Conservation (phyloP, 2,329 filamentous ascomycete species). For the Immersiporthe knoxdaviesiana region DNA sequence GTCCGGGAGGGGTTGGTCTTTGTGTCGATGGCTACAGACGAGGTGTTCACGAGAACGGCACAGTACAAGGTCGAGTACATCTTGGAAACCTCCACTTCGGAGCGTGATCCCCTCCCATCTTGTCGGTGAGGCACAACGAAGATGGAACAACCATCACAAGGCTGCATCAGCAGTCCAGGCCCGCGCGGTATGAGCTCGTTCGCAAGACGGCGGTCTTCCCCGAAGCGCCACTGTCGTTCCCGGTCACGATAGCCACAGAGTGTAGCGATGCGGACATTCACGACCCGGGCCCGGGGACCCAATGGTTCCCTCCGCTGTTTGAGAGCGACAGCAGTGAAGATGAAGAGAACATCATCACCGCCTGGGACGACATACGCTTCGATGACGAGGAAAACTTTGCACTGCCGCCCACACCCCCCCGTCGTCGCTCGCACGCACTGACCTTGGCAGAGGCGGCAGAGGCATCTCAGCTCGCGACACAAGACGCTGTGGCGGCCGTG, state of each 20-base stretch:
- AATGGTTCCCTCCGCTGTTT: constrained; percentile 58
- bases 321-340: constrained; percentile 52
- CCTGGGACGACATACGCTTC: constrained; percentile 40
- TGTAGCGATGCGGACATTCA: constrained; percentile 64
- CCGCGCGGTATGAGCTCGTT: constrained; percentile 47
- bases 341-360: constrained; percentile 35
- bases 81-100: constrained; percentile 31
- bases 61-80: constrained; percentile 75
- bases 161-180: constrained; percentile 44
- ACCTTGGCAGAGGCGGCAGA: constrained; percentile 47
- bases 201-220: constrained; percentile 28
- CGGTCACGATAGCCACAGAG: constrained; percentile 46
- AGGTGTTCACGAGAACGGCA: constrained; percentile 72
- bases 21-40: constrained; percentile 81
- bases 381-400: constrained; percentile 33
- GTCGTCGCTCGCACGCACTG: constrained; percentile 35
- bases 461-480: constrained; percentile 56
- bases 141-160: constrained; percentile 53
- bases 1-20: constrained; percentile 93
- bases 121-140: constrained; percentile 57
- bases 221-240: constrained; percentile 22
- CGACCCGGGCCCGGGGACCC: no score
- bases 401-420: constrained; percentile 30
- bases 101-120: constrained; percentile 41
- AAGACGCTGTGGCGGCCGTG: constrained; percentile 60